Conservation (phyloP, 345 rosid species). For the Garcia nutans region DNA sequence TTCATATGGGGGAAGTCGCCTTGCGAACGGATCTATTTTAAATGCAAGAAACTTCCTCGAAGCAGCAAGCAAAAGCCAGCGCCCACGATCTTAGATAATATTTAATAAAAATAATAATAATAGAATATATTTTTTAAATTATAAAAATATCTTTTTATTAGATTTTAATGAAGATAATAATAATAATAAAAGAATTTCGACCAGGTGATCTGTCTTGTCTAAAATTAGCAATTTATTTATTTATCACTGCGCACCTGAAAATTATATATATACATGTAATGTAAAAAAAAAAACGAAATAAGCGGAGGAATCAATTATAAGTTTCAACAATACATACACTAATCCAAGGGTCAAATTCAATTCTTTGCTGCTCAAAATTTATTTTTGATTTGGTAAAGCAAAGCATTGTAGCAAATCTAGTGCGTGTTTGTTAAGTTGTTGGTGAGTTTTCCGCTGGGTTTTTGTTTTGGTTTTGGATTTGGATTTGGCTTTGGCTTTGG, state of each 20-base stretch:
- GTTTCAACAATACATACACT: neutral
- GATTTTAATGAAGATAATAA: no score
- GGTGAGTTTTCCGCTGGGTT: neutral
- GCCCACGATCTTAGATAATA: no score
- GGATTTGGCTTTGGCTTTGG: neutral
- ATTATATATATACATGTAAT: neutral
- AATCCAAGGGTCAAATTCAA: neutral
- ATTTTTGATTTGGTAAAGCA: neutral
- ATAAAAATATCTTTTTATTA: no score
- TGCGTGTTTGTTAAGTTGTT: neutral
- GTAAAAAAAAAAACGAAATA: neutral
- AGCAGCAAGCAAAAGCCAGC: no score
- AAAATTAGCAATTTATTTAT: neutral
- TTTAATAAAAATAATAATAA: no score
- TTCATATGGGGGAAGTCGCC: no score
- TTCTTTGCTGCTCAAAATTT: neutral
- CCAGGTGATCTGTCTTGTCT: neutral
- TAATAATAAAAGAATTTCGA: neutral
- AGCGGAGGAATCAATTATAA: conserved; percentile 8
- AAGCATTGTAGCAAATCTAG: neutral
- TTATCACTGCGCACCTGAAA: no score
- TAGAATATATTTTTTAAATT: no score
- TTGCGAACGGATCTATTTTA: no score
- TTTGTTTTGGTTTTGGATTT: neutral
- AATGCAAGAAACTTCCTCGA: no score